Evolutionary conservation across 495 filamentous ascomycete genomes (phyloP).

Genomic region (Schizothecium vesticola): DNA sequence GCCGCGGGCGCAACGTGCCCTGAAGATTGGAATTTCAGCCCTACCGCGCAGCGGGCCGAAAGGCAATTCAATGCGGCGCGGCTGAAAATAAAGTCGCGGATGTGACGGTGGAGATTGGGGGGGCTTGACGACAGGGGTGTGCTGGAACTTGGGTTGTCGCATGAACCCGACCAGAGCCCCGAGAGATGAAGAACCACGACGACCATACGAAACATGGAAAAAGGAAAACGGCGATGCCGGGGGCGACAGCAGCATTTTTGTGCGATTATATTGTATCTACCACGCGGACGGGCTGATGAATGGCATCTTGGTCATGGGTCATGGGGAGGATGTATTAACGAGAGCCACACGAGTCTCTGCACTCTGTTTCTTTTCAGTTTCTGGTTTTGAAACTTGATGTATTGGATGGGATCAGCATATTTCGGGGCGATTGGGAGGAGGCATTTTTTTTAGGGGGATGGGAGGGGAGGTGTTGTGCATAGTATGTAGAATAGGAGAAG

Average conservation of each 20-base stretch:
- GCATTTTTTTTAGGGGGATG: neutral
- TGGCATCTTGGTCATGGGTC: neutral
- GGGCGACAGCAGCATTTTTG: neutral
- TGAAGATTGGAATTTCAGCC: neutral
- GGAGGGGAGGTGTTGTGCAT: neutral
- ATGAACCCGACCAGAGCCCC: neutral
- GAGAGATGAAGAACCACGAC: neutral
- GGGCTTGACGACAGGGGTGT: neutral
- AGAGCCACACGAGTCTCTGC: neutral
- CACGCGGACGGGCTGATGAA: neutral
- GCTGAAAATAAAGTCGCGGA: neutral
- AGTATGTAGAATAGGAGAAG: neutral
- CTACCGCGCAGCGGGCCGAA: neutral
- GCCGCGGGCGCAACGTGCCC: neutral
- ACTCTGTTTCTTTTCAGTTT: neutral
- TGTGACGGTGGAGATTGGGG: neutral
- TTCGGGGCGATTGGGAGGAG: neutral
- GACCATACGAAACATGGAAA: neutral
- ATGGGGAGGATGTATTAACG: neutral
- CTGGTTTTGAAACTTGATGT: neutral
- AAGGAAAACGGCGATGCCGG: neutral
- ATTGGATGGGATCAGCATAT: neutral
- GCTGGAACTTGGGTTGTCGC: too few relatives aligned
- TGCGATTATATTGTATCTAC: neutral
- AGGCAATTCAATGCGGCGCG: neutral